These are phyloP conservation scores for Niebla homalea DNA, from an alignment of 495 filamentous ascomycete genomes.

Conservation along the genomic window DNA sequence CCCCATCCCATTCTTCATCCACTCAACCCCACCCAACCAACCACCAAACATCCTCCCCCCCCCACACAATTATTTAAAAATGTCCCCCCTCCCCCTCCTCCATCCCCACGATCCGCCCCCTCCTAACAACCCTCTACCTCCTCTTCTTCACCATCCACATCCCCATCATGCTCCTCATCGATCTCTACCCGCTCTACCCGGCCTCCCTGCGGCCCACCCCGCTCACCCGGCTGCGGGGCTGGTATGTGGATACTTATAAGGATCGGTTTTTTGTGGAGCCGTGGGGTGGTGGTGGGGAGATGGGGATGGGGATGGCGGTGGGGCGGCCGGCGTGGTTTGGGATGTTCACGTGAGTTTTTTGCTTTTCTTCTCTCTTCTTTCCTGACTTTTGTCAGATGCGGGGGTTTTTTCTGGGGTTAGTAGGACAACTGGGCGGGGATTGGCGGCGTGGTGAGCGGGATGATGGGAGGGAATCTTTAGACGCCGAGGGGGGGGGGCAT, in stretches of 20 bases:
- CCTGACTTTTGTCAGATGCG: no score
- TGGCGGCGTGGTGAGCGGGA: no score
- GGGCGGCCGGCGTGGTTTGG: constrained; percentile 43
- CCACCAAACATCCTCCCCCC: no score
- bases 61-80: not conserved
- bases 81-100: not conserved
- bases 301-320: not conserved
- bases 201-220: not conserved
- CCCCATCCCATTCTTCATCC: no score
- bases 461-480: no score
- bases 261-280: constrained; percentile 60
- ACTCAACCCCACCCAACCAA: no score
- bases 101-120: not conserved
- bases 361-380: no score
- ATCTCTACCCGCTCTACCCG: constrained; percentile 17
- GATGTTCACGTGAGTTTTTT: constrained; percentile 2
- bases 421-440: no score
- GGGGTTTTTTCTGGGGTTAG: no score
- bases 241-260: constrained; percentile 15
- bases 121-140: constrained; percentile 1
- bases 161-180: constrained; percentile 15
- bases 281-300: no score
- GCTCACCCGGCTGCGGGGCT: constrained; percentile 11
- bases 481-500: no score
- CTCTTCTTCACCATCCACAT: constrained; percentile 18